These are phyloP conservation scores for Trichocladium uniseriatum DNA, from an alignment of 495 filamentous ascomycete genomes.

Conservation along the genomic window DNA sequence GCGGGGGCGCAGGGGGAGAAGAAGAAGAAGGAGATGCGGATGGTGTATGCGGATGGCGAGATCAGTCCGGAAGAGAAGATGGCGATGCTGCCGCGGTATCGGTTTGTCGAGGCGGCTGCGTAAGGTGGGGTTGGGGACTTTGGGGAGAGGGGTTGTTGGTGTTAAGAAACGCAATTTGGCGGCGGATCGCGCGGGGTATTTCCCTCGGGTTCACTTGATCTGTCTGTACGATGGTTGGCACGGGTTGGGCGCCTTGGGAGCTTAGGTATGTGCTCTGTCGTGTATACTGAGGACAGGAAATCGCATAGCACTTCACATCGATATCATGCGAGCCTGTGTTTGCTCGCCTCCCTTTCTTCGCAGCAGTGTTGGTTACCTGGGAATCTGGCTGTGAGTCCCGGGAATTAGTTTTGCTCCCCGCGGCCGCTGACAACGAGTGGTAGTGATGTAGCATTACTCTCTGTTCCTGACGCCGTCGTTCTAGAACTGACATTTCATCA, in stretches of 20 bases:
- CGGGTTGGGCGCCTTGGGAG: not conserved
- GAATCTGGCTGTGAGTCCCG: too few species aligned
- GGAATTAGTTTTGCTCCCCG: too few species aligned
- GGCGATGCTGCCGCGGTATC: constrained; percentile 67
- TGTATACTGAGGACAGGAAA: constrained; percentile 11
- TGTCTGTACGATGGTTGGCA: not conserved
- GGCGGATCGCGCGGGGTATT: too few species aligned
- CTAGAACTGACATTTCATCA: too few species aligned
- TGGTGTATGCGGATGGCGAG: constrained; percentile 72
- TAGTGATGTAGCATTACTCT: too few species aligned
- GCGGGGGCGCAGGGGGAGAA: constrained; percentile 31
- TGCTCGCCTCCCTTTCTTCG: too few species aligned
- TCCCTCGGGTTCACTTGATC: not conserved
- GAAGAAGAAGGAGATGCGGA: constrained; percentile 58
- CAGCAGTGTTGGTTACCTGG: too few species aligned
- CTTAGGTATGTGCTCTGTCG: constrained; percentile 11
- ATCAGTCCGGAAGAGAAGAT: constrained; percentile 82
- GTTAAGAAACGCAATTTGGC: not conserved
- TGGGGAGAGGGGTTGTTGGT: not conserved
- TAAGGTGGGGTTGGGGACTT: not conserved
- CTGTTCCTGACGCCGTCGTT: too few species aligned
- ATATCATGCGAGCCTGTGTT: not conserved
- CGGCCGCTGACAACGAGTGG: too few species aligned
- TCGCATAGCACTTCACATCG: constrained; percentile 3
- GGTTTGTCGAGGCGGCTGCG: constrained; percentile 39